Evolutionary conservation across 257 asterid genomes (phyloP).

Genomic region (Ehretia macrophylla): DNA sequence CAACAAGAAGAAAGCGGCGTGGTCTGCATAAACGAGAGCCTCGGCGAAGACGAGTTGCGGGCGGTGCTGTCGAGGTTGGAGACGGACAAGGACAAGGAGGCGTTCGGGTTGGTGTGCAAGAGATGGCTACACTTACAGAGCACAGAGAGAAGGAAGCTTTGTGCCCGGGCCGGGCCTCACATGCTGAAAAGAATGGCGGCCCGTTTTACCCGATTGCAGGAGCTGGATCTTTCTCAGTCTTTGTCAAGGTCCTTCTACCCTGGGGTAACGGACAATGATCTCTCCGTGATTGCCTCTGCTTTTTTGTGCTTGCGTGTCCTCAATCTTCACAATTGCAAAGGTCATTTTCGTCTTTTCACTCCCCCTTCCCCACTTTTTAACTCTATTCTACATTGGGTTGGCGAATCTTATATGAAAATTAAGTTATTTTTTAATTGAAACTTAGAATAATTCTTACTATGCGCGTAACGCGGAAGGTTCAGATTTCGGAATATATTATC

Average conservation of each 20-base stretch:
- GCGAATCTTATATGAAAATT: background rate
- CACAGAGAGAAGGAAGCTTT: slow-evolving; percentile 65
- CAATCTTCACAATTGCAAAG: slow-evolving; percentile 69
- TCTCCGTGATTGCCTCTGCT: slow-evolving; percentile 60
- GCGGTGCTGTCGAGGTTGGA: slow-evolving; percentile 50
- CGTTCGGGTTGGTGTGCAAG: slow-evolving; percentile 87
- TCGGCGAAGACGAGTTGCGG: slow-evolving; percentile 83
- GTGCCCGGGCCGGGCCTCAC: slow-evolving; percentile 92
- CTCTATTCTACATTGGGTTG: background rate
- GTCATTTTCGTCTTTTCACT: slow-evolving; percentile 16
- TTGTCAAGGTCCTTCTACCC: slow-evolving; percentile 83
- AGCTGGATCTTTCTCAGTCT: slow-evolving; percentile 85
- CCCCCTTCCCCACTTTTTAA: background rate
- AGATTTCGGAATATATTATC: too few species aligned
- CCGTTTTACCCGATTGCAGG: slow-evolving; percentile 64
- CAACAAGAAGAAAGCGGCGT: slow-evolving; percentile 8
- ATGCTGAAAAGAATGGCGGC: slow-evolving; percentile 76
- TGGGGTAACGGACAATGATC: slow-evolving; percentile 89
- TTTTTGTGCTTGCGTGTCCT: slow-evolving; percentile 57
- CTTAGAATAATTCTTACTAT: too few species aligned
- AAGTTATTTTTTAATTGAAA: background rate
- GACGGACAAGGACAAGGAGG: slow-evolving; percentile 61
- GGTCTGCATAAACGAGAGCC: slow-evolving; percentile 52
- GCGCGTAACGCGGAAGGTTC: too few species aligned
- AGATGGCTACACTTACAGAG: slow-evolving; percentile 89